Evolutionary conservation across 2,329 filamentous ascomycete species (phyloP).

Genomic region (Arthrinium puccinioides): DNA sequence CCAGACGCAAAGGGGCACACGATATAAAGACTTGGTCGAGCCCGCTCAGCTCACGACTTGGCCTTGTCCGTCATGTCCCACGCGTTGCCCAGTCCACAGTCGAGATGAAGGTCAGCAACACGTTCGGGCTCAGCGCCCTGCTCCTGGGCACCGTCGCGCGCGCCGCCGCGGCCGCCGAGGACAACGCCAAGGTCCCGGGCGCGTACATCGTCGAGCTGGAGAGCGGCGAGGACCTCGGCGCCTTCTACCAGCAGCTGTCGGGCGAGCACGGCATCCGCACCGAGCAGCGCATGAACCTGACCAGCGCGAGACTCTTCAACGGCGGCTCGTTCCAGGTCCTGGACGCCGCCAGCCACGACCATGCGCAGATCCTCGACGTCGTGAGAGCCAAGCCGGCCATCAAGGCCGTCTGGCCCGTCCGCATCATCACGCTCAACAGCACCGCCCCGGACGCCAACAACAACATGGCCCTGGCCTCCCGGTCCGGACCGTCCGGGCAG

Average conservation of each 20-base stretch:
- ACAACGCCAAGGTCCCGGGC: background rate
- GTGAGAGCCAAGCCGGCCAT: background rate
- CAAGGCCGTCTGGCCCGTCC: slow-evolving; percentile 1
- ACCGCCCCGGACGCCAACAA: background rate
- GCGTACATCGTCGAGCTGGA: slow-evolving; percentile 6
- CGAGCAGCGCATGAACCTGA: slow-evolving; percentile 5
- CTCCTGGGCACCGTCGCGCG: background rate
- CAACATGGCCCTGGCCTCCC: background rate
- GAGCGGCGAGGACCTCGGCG: background rate
- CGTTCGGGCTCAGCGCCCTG: no score
- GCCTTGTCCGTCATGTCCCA: no score
- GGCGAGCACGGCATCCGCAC: slow-evolving; percentile 3
- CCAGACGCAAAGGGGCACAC: no score
- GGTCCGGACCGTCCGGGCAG: no score
- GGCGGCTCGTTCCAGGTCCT: slow-evolving; percentile 5
- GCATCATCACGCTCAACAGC: background rate
- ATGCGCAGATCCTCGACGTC: background rate
- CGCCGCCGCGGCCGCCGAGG: background rate
- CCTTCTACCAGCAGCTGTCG: slow-evolving; percentile 1
- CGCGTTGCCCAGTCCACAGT: no score
- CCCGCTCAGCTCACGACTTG: no score
- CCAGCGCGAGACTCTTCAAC: slow-evolving; percentile 3
- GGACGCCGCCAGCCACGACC: background rate
- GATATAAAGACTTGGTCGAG: no score
- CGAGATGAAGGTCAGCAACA: no score